Percentiles rank a stretch among this genome's conserved stretches.
Evolutionary conservation across 768 basidiomycete genomes (phyloP).

Genomic region (Hypholoma sublateritium): DNA sequence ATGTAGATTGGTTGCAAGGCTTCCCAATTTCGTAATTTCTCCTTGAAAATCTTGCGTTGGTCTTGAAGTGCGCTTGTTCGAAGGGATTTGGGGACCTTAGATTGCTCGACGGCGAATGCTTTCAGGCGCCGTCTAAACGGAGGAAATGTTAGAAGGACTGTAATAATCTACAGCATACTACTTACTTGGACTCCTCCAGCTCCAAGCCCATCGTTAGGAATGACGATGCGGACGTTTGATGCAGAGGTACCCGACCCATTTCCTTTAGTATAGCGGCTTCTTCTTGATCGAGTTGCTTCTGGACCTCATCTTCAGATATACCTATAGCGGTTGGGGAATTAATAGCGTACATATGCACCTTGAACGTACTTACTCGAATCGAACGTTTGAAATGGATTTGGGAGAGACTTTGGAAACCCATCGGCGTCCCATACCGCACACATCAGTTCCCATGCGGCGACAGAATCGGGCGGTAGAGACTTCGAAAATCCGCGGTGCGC

Average conservation of each 20-base stretch:
- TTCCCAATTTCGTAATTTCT: conserved; percentile 8
- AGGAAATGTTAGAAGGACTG: too few species aligned
- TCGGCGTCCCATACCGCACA: conserved; percentile 4
- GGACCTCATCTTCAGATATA: not conserved
- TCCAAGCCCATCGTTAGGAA: conserved; percentile 5
- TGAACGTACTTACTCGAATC: too few species aligned
- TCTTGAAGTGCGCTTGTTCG: not conserved
- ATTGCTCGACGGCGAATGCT: not conserved
- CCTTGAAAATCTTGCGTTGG: not conserved
- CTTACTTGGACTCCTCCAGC: conserved; percentile 8
- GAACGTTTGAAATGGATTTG: not conserved
- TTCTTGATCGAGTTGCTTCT: not conserved
- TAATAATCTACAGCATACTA: too few species aligned
- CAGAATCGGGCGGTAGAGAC: not conserved
- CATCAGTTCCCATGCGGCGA: not conserved
- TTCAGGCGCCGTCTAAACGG: too few species aligned
- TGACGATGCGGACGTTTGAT: not conserved
- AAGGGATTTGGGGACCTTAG: not conserved
- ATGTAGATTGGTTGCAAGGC: conserved; percentile 12
- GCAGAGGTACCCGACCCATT: not conserved
- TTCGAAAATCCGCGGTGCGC: conserved; percentile 7
- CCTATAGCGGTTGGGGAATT: too few species aligned
- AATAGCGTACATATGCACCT: too few species aligned
- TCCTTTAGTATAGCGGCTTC: not conserved
- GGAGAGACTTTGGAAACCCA: not conserved